Base-by-base conservation (phyloP, 331 rosid genomes). In the Malus hybrid region DNA sequence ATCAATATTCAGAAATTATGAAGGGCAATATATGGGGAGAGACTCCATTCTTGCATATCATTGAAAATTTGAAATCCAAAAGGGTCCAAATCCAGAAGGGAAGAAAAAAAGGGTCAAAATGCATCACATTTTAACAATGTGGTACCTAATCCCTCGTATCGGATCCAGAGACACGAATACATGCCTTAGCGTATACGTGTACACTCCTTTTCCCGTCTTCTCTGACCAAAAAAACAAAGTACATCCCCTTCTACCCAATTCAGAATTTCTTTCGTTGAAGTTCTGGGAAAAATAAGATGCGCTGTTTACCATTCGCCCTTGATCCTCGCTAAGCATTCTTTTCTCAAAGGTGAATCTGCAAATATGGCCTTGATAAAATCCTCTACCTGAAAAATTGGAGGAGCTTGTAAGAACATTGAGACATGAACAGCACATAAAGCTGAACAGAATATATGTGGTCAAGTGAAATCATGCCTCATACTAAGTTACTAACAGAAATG, bases 351-450 rank as follows among this genome's bases (percentile, higher is more conserved):
- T 11, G 98, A 93, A 75, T 93, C 98, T 28, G 90, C 78, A 85
- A 93, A 93, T 79, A 93, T 91, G 69, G 97, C 94, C 83, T 86
- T 90, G 84, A 93, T 83, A 75, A 93, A 91, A 83, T 91, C 87
- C 77, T 70, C 83, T 71, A 93, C 87, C 97, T 91, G 85, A 80
- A 76, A 82, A 65, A 74, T 24, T 18, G 32, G 32, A 73, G 31
- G 24, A 29, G 32, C 48, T 71, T 61, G 39, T 48, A n/a, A 36
- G 24, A 73, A 15, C 48, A 6, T 31, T 55, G 24, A 33, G 4
- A 54, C 68, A 59, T 10, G 19, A 31, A 20, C 13, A 12, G 71
- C 52, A 74, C 63, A 50, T 14, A 46, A 36, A 60, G 6, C 8
- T 13, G n/a, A 6, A 48, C 55, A 6, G 6, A 16, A 15, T 24